These are phyloP conservation scores for Cyphellophora europaea DNA, from an alignment of 2,329 filamentous ascomycete genomes.

Conservation along the genomic window DNA sequence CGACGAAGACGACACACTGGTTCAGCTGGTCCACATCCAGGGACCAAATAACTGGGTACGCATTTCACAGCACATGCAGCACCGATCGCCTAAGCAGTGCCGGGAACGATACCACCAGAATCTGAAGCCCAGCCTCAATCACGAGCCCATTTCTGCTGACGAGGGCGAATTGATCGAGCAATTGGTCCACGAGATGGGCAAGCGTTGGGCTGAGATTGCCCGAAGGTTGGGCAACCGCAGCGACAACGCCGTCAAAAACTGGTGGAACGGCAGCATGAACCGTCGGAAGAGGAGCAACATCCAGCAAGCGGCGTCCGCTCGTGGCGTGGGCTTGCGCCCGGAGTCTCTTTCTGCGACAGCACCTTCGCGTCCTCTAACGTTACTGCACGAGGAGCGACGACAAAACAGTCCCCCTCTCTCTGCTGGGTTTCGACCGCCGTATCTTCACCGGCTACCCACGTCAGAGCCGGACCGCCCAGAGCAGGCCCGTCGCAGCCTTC, in stretches of 20 bases:
- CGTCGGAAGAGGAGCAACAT: slow-evolving; percentile 31
- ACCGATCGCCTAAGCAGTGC: slow-evolving; percentile 86
- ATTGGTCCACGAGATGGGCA: slow-evolving; percentile 68
- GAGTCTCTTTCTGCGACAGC: slow-evolving; percentile 13
- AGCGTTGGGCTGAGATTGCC: slow-evolving; percentile 89
- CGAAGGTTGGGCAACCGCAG: slow-evolving; percentile 72
- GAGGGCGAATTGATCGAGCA: slow-evolving; percentile 67
- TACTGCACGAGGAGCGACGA: neutral
- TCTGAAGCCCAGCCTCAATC: slow-evolving; percentile 66
- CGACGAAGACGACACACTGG: slow-evolving; percentile 61
- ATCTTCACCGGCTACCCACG: neutral
- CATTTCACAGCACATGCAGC: slow-evolving; percentile 66
- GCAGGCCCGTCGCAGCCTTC: neutral
- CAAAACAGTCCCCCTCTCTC: neutral
- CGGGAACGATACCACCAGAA: slow-evolving; percentile 92
- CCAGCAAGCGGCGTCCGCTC: slow-evolving; percentile 6
- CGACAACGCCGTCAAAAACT: slow-evolving; percentile 95
- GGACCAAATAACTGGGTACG: slow-evolving; percentile 83
- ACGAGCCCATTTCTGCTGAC: slow-evolving; percentile 61
- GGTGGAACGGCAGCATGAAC: slow-evolving; percentile 94
- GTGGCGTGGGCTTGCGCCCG: slow-evolving; percentile 12
- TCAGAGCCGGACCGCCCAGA: neutral
- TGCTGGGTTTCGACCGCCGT: neutral
- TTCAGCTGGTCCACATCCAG: slow-evolving; percentile 60
- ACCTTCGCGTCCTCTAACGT: slow-evolving; percentile 1